Percentiles rank a stretch among this genome's conserved stretches.
These are phyloP conservation scores for Berberis thunbergii DNA, from an alignment of 164 flowering plant genomes.

Conservation along the genomic window DNA sequence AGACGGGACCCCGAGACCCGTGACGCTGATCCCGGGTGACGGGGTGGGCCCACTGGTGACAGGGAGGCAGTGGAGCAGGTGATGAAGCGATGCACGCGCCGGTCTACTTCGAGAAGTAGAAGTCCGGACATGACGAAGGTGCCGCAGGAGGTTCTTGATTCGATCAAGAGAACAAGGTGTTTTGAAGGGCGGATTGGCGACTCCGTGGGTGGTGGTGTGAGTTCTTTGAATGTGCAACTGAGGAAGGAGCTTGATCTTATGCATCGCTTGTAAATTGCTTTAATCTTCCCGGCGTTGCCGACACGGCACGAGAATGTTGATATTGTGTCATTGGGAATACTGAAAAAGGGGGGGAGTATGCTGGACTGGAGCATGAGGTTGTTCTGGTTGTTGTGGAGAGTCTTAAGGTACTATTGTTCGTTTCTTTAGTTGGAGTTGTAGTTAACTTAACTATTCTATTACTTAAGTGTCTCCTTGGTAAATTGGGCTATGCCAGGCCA, in stretches of 20 bases:
- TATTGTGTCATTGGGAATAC: conserved; percentile 91
- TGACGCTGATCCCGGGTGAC: conserved; percentile 76
- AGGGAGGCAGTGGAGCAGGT: conserved; percentile 80
- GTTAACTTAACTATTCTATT: too few relatives aligned
- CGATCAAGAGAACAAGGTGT: conserved; percentile 72
- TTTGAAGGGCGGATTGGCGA: conserved; percentile 72
- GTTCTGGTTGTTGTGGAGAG: conserved; percentile 93
- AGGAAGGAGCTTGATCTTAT: conserved; percentile 79
- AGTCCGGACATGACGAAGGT: conserved; percentile 47
- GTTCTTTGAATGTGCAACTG: conserved; percentile 64
- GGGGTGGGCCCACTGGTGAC: conserved; percentile 84
- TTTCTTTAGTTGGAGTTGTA: too few relatives aligned
- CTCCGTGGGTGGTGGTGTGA: conserved; percentile 88
- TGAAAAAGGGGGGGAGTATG: conserved; percentile 81
- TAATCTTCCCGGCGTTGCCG: conserved; percentile 64
- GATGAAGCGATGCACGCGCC: conserved; percentile 92
- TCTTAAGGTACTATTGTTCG: conserved; percentile 46
- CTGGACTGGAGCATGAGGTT: conserved; percentile 91
- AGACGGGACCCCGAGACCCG: conserved; percentile 69
- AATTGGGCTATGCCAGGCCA: too few relatives aligned
- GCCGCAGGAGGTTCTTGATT: conserved; percentile 52
- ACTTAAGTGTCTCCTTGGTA: too few relatives aligned
- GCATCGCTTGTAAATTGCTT: conserved; percentile 79
- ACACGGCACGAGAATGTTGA: conserved; percentile 77
- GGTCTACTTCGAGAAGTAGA: conserved; percentile 71